phyloP scores from a whole-genome alignment of 2,329 filamentous ascomycete species.

The Claviceps maximensis region DNA sequence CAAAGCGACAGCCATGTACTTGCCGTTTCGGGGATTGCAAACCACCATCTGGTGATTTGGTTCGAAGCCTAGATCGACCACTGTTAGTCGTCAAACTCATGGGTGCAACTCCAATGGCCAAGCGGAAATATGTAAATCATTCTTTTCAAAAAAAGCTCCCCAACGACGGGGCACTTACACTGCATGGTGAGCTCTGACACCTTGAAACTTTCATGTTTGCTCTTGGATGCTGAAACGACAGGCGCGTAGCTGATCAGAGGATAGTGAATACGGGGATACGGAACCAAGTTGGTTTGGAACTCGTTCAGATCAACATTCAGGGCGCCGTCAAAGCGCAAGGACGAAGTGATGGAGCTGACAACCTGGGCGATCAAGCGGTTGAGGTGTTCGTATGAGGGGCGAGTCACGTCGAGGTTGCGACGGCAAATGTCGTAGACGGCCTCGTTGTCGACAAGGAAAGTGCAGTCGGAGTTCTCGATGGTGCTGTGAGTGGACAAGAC shows the following conservation, averaged over 20 bases:
- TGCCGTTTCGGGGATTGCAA: constrained; percentile 60
- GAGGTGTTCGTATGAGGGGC: constrained; percentile 56
- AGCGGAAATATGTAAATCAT: not conserved
- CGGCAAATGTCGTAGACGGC: constrained; percentile 65
- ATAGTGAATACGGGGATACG: constrained; percentile 63
- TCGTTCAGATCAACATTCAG: constrained; percentile 65
- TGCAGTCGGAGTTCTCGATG: constrained; percentile 66
- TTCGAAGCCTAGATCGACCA: constrained; percentile 47
- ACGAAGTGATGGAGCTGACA: constrained; percentile 62
- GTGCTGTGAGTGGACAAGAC: constrained; percentile 63
- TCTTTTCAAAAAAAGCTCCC: too few relatives aligned
- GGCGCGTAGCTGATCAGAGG: constrained; percentile 61
- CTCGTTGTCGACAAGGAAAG: constrained; percentile 65
- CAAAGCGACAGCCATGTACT: constrained; percentile 64
- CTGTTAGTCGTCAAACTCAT: constrained; percentile 8
- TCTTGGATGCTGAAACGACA: constrained; percentile 60
- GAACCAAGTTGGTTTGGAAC: constrained; percentile 66
- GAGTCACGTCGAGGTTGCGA: constrained; percentile 56
- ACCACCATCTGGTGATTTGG: constrained; percentile 71
- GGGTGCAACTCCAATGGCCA: too few relatives aligned
- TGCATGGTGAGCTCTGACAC: constrained; percentile 64
- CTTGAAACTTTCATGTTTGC: constrained; percentile 79
- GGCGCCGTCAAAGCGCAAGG: constrained; percentile 57
- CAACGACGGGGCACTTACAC: constrained; percentile 50
- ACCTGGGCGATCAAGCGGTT: constrained; percentile 64